phyloP scores from a whole-genome alignment of 331 rosid genomes.

The Stylosanthes scabra region DNA sequence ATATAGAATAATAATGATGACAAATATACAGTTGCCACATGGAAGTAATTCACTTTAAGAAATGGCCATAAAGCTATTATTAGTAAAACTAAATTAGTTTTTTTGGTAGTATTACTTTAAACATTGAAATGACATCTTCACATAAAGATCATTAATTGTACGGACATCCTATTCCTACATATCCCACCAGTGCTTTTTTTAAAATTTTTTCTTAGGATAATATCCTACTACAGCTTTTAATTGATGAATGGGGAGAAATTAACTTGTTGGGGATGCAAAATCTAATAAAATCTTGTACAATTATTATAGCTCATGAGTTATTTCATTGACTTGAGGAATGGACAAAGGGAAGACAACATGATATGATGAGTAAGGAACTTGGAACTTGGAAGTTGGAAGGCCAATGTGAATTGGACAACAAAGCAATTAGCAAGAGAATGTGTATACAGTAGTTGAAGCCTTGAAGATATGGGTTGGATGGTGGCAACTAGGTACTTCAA shows the following conservation, averaged over 20 bases:
- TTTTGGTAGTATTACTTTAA: too few species aligned
- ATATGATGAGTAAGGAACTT: constrained; percentile 1
- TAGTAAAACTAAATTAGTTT: too few species aligned
- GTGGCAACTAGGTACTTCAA: constrained; percentile 18
- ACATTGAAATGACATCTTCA: too few species aligned
- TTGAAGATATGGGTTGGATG: constrained; percentile 24
- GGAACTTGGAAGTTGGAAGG: too few species aligned
- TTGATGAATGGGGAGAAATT: background rate
- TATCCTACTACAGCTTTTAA: background rate
- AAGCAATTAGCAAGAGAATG: constrained; percentile 13
- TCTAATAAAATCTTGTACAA: constrained; percentile 33
- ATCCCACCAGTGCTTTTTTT: too few species aligned
- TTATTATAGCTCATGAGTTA: constrained; percentile 3
- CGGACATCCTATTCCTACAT: too few species aligned
- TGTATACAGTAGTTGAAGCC: constrained; percentile 3
- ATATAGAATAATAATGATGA: too few species aligned
- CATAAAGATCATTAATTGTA: too few species aligned
- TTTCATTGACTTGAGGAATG: constrained; percentile 6
- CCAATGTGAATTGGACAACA: constrained; percentile 34
- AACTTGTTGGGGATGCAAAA: constrained; percentile 27
- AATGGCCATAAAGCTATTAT: too few species aligned
- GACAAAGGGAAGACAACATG: background rate
- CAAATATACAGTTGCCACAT: too few species aligned
- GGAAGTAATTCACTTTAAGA: too few species aligned
- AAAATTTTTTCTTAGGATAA: too few species aligned